Evolutionary conservation across 768 basidiomycete genomes (phyloP), one percentile per base, ranked within the genome.

Genomic region (Heimioporus sp.): DNA sequence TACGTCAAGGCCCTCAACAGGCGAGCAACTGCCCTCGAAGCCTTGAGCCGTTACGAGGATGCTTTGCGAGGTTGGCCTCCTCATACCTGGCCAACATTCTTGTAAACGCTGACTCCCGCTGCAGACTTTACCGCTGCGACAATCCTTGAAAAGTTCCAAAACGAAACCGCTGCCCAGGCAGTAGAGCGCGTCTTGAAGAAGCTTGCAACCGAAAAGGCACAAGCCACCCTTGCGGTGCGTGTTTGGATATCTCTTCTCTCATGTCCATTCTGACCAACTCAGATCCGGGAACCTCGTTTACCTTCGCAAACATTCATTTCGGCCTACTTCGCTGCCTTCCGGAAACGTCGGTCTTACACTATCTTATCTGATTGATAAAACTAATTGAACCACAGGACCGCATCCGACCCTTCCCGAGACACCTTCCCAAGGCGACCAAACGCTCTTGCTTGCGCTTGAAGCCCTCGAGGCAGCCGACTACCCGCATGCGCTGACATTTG

Each of bases 321-420:
- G 12, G 90, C 96, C 1, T 99, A 98, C 75, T 93, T 98, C 66
- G 87, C 92, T 53, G 97, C 97, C 10, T 98, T 98, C 87, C 85
- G 97, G 57, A 76, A 86, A 51, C 86, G 92, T 90, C 60, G 59
- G 88, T 45, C 17, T 37, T 41, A 53, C 19, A 38, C 16, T 10
- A n/a, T 43, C n/a, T 9, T 46, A 43, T 51, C n/a, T 12, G 4
- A 15, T 37, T 48, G 9, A 17, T 34, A 50, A n/a, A 31, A 39
- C 45, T 54, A 43, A 61, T 38, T 6, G 1, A 16, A 21, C 42
- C 5, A 15, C 44, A 91, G 87, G 84, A 41, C 70, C 86, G 8
- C 76, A 80, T 39, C 93, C 90, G 12, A 61, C 71, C 0, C 79
- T 95, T 36, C 91, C 95, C 16, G 87, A 85, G 57, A 77, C 73